Base-by-base conservation (phyloP, 1,139 yeast species). In the Sugiyamaella pinicola region DNA sequence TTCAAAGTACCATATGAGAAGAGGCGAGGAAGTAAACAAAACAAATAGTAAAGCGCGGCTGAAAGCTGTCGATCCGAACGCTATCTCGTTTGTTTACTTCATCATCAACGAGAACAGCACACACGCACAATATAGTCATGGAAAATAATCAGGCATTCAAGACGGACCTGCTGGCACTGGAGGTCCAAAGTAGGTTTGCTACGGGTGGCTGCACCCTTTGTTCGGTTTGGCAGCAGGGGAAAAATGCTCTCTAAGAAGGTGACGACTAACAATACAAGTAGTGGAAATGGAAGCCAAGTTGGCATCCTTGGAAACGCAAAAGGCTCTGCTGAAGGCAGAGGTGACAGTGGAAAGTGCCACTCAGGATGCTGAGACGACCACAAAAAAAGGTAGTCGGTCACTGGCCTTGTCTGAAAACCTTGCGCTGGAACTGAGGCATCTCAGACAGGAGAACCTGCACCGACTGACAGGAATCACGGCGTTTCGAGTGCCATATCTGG, bases 401-500 rank as follows among this genome's bases (percentile, higher is more conserved):
- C 12, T 28, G 17, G 6, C 22, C 8, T 4, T 18, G 21, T 17
- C 51, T 6, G 33, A 31, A 5, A 21, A 34, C 21, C 26, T 46
- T 3, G 33, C 46, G 13, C 35, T 51, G 33, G 49, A 51, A 19
- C 34, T 56, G 24, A 51, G 49, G 21, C 22, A 51, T 18, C 52
- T 62, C 12, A 58, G 56, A n/a, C 19, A 26, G 33, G 65, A 61
- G 38, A 62, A 61, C 29, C 31, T 62, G 17, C 57, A 58, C 40
- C 50, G 67, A 34, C 53, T 64, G 12, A 58, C 63, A 1, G 67
- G 67, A 2, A 53, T 59, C 15, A 63, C 67, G 6, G 62, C 60
- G 21, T 64, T 63, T 47, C 55, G 53, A 12, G 54, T 63, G 15
- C 54, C 54, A 2, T 47, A 47, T 35, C 37, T 52, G 2, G 45